Evolutionary conservation across 441 rosid species (phyloP), one percentile per base, ranked within the genome.

Genomic region (Bocquillonia castaneifolia): DNA sequence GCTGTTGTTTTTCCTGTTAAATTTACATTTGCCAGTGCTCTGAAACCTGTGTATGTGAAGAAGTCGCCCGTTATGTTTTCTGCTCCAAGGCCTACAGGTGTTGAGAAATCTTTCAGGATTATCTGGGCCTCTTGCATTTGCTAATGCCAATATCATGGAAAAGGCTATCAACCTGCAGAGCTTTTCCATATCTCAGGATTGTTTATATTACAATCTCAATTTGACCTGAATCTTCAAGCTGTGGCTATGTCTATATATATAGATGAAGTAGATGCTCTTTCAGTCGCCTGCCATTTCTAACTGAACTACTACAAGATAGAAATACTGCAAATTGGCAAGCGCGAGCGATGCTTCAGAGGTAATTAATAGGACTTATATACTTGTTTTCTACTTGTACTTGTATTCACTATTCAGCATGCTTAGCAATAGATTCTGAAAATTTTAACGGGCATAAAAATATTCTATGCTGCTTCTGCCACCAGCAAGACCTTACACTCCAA

Each of bases 1-100:
- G 74, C 72, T 9, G 59, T 55, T 3, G 76, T 59, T 53, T 0
- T 4, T 15, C 70, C 72, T 0, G 72, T 63, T 20, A 74, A 17
- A 23, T 76, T 42, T 1, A 29, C 18, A 3, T 48, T 51, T 13
- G 14, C 15, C 1, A 72, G 29, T 45, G 52, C 10, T 32, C 72
- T 70, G 53, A 76, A 69, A 20, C 74, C 74, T 0, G 72, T 71
- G 72, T 39, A 73, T 8, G 74, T 73, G 69, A 64, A 79, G 71
- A 53, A 73, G 0, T 67, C 18, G 5, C 63, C 34, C 0, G 76
- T 68, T 14, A 64, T 42, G 32, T 59, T 57, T n/a, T 8, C 23
- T 1, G 67, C 67, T 25, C 42, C 59, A 26, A 50, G 0, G n/a
- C 60, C 47, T 6, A 36, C 31, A 0, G 76, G 78, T n/a, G 55